Evolutionary conservation across 768 basidiomycete species (phyloP).

Genomic region (Tremella fuciformis): DNA sequence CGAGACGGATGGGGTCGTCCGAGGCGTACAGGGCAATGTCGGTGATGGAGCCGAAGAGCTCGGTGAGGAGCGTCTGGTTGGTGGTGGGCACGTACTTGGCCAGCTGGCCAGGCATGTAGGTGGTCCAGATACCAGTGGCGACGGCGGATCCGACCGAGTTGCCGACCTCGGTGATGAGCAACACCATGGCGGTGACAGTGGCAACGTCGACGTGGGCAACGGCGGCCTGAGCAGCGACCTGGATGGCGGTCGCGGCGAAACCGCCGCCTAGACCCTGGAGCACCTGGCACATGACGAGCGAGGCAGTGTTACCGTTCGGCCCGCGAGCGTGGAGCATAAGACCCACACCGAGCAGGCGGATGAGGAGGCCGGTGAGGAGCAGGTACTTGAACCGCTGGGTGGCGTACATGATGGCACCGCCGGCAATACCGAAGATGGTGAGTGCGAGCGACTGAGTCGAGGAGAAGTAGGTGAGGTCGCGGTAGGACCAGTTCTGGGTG

Average conservation of each 20-base stretch:
- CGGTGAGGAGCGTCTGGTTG: constrained; percentile 44
- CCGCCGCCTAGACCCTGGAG: constrained; percentile 75
- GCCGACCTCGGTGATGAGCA: constrained; percentile 69
- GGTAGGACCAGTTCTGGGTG: constrained; percentile 56
- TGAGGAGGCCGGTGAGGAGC: constrained; percentile 60
- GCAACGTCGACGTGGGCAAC: constrained; percentile 67
- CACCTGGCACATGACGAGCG: constrained; percentile 65
- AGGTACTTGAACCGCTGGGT: constrained; percentile 62
- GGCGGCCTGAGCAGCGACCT: constrained; percentile 65
- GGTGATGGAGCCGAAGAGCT: constrained; percentile 61
- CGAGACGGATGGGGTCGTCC: constrained; percentile 63
- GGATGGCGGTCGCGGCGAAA: constrained; percentile 60
- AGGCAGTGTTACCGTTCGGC: constrained; percentile 51
- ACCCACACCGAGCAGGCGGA: constrained; percentile 64
- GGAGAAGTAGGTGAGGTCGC: constrained; percentile 64
- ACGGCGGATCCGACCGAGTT: constrained; percentile 65
- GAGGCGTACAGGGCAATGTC: constrained; percentile 55
- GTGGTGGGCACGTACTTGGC: constrained; percentile 59
- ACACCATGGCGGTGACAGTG: constrained; percentile 61
- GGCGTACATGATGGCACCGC: constrained; percentile 61
- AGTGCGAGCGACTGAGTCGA: constrained; percentile 60
- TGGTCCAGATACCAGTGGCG: constrained; percentile 52
- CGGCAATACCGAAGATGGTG: constrained; percentile 64
- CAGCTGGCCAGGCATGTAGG: constrained; percentile 65
- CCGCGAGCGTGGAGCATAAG: constrained; percentile 72